phyloP scores from a whole-genome alignment of 192 early-diverging fungal species.

The Umbelopsis ramanniana region DNA sequence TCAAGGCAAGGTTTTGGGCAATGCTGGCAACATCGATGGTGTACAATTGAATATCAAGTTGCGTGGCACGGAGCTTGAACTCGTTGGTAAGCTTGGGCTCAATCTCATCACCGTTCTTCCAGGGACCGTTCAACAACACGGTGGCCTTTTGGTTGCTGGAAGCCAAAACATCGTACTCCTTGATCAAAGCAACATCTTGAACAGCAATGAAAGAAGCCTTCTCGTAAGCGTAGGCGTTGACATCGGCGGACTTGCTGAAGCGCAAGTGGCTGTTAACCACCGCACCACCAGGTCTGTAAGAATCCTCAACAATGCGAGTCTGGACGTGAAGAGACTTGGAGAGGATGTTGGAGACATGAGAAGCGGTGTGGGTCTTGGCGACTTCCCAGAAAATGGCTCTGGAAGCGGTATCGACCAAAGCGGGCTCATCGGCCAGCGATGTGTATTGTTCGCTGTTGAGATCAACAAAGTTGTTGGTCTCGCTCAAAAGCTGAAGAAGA shows the following conservation, averaged over 20 bases:
- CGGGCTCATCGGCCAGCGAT: conserved; percentile 16
- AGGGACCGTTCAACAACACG: conserved; percentile 69
- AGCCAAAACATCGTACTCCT: conserved; percentile 64
- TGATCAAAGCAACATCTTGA: conserved; percentile 62
- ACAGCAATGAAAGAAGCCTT: conserved; percentile 64
- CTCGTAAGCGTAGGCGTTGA: conserved; percentile 41
- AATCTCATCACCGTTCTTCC: conserved; percentile 68
- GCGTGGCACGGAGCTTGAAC: conserved; percentile 58
- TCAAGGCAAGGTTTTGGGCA: conserved; percentile 56
- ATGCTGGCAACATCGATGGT: conserved; percentile 68
- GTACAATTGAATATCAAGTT: conserved; percentile 57
- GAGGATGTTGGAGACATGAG: conserved; percentile 51
- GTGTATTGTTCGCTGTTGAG: conserved; percentile 33
- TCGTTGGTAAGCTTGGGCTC: conserved; percentile 67
- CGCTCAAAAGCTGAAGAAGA: conserved; percentile 25
- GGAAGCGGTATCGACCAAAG: conserved; percentile 8
- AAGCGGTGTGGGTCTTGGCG: conserved; percentile 21
- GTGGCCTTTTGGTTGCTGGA: conserved; percentile 51
- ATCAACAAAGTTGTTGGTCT: conserved; percentile 34
- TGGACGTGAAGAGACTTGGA: conserved; percentile 41
- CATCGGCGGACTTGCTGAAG: conserved; percentile 47
- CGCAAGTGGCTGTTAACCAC: conserved; percentile 60
- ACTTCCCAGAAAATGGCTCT: conserved; percentile 44
- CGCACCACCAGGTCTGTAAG: conserved; percentile 62
- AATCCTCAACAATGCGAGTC: conserved; percentile 52